Percentiles rank a stretch among this genome's conserved stretches.
These are phyloP conservation scores for Podila clonocystis DNA, from an alignment of 192 early-diverging fungal genomes.

Conservation along the genomic window DNA sequence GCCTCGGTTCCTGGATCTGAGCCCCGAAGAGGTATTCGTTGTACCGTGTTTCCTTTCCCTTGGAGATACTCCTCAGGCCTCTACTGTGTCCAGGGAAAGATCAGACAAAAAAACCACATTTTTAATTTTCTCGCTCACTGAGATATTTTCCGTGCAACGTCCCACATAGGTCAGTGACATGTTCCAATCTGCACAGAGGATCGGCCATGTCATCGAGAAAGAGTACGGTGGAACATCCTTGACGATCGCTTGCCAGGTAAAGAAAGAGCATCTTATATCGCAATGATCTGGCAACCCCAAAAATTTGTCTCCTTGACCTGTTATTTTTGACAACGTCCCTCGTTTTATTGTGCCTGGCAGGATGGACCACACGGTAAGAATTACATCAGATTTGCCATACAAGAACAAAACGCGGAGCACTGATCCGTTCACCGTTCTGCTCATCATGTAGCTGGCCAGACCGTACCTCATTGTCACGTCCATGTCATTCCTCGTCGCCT, in stretches of 20 bases:
- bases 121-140: no score
- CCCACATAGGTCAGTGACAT: constrained; percentile 70
- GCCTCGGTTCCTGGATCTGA: constrained; percentile 79
- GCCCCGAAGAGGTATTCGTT: constrained; percentile 72
- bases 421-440: not conserved
- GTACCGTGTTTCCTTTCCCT: not conserved
- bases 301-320: no score
- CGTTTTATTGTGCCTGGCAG: not conserved
- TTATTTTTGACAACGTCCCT: no score
- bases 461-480: constrained; percentile 92
- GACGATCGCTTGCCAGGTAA: constrained; percentile 83
- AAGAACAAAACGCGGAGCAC: no score
- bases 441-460: constrained; percentile 52
- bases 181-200: constrained; percentile 80
- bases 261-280: not conserved
- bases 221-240: constrained; percentile 75
- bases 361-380: constrained; percentile 1
- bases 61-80: no score
- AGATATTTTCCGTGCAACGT: not conserved
- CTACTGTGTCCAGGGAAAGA: no score
- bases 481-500: constrained; percentile 88
- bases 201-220: constrained; percentile 79
- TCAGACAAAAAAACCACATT: no score
- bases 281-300: not conserved
- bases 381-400: constrained; percentile 68